phyloP scores from a whole-genome alignment of 768 basidiomycete species.

The Mycena albidolilacea region DNA sequence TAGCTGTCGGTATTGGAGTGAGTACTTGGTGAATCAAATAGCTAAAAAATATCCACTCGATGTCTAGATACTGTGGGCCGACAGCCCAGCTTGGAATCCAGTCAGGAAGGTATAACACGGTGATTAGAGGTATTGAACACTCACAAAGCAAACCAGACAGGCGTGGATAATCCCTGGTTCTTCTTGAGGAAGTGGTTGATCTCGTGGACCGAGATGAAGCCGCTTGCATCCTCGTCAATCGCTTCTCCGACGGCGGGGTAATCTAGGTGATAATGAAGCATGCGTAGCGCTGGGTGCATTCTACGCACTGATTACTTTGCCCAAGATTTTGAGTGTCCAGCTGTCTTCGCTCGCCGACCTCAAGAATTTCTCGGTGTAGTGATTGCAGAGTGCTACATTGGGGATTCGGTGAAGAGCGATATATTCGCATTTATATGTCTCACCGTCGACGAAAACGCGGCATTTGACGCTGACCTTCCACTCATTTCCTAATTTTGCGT shows the following conservation, averaged over 20 bases:
- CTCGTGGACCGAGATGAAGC: conserved; percentile 42
- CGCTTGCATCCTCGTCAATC: conserved; percentile 43
- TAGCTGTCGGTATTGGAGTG: background rate
- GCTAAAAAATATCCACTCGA: background rate
- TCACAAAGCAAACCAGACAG: conserved; percentile 30
- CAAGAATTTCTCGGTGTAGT: conserved; percentile 36
- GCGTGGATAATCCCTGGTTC: conserved; percentile 16
- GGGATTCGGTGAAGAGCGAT: background rate
- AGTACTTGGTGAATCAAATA: background rate
- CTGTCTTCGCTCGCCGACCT: conserved; percentile 18
- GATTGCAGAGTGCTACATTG: conserved; percentile 37
- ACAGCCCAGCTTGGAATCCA: conserved; percentile 22
- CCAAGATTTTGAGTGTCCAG: conserved; percentile 44
- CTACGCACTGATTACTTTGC: conserved; percentile 44
- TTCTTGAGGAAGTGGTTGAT: conserved; percentile 37
- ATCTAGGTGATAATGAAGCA: conserved; percentile 10
- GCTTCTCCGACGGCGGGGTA: conserved; percentile 41
- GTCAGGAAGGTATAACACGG: background rate
- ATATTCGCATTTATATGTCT: background rate
- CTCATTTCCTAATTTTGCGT: conserved; percentile 20
- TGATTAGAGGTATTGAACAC: background rate
- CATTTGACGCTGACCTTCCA: conserved; percentile 46
- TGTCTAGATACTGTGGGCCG: conserved; percentile 19
- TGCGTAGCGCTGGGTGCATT: background rate
- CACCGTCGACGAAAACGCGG: conserved; percentile 44